Conservation (phyloP, 75 land plant genomes). For the Chamaecyparis obtusa region DNA sequence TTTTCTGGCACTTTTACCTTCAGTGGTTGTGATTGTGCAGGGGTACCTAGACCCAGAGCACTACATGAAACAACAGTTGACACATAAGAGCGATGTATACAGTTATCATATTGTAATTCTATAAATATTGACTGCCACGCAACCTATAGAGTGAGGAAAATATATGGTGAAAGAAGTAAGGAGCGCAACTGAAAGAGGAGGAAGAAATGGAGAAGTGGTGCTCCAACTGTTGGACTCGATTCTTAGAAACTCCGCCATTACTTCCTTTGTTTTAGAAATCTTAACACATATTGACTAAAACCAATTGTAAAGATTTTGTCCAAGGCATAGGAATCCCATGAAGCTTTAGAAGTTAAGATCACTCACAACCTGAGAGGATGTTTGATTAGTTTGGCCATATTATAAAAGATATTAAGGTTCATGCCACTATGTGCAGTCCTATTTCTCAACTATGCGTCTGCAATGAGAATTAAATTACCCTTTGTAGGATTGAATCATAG, state of each 20-base stretch:
- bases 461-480: no score
- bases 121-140: constrained; percentile 57
- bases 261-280: background rate
- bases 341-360: background rate
- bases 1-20: no score
- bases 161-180: constrained; percentile 57
- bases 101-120: constrained; percentile 82
- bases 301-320: background rate
- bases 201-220: background rate
- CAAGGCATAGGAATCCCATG: background rate
- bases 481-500: no score
- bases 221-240: background rate
- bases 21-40: constrained; percentile 31
- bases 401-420: background rate
- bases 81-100: constrained; percentile 81
- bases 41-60: constrained; percentile 82
- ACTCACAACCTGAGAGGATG: background rate
- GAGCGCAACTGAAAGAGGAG: constrained; percentile 18
- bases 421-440: no score
- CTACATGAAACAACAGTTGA: constrained; percentile 67
- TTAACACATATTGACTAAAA: background rate
- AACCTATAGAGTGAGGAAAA: constrained; percentile 51
- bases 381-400: background rate
- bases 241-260: background rate
- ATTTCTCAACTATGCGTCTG: no score